A percentile compares a stretch with the other conserved stretches of the same genome.
These are phyloP conservation scores for Aphelidium insulamus DNA, from an alignment of 371 early-diverging fungal genomes.

Conservation along the genomic window DNA sequence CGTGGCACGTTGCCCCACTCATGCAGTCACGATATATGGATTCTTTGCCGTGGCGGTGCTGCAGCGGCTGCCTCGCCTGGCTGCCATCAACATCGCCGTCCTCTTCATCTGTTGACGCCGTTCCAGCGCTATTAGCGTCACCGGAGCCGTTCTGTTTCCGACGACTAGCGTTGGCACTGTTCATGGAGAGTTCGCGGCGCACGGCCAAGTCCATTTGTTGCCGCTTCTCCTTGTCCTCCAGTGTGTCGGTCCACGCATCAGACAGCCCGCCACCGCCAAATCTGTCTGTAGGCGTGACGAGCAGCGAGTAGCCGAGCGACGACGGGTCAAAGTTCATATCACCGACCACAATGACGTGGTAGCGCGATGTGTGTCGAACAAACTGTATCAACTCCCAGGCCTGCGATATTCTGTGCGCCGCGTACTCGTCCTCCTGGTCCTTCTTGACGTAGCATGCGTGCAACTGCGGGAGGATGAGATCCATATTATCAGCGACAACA, in stretches of 20 bases:
- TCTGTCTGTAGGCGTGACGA: background rate
- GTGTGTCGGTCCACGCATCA: slow-evolving; percentile 26
- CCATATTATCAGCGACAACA: background rate
- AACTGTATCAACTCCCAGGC: slow-evolving; percentile 27
- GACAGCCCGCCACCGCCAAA: slow-evolving; percentile 20
- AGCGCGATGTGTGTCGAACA: slow-evolving; percentile 17
- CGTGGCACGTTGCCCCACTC: slow-evolving; percentile 25
- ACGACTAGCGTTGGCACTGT: too few relatives aligned
- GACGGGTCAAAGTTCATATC: slow-evolving; percentile 6
- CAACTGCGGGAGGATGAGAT: slow-evolving; percentile 9
- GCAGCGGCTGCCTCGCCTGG: too few relatives aligned
- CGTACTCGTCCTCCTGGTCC: slow-evolving; percentile 19
- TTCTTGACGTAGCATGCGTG: slow-evolving; percentile 24
- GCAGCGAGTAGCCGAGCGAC: background rate
- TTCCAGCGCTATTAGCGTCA: too few relatives aligned
- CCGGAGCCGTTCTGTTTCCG: too few relatives aligned
- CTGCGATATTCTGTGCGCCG: slow-evolving; percentile 26
- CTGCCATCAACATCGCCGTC: too few relatives aligned
- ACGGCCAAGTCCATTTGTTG: slow-evolving; percentile 24
- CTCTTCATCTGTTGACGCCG: too few relatives aligned
- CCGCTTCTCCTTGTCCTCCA: slow-evolving; percentile 16
- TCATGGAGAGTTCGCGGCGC: slow-evolving; percentile 30
- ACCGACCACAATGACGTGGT: slow-evolving; percentile 30
- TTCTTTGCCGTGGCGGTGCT: too few relatives aligned
- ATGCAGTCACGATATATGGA: too few relatives aligned